A percentile compares a stretch with the other conserved stretches of the same genome.
Evolutionary conservation across 164 flowering plant species (phyloP).

Genomic region (Dillenia turbinata): DNA sequence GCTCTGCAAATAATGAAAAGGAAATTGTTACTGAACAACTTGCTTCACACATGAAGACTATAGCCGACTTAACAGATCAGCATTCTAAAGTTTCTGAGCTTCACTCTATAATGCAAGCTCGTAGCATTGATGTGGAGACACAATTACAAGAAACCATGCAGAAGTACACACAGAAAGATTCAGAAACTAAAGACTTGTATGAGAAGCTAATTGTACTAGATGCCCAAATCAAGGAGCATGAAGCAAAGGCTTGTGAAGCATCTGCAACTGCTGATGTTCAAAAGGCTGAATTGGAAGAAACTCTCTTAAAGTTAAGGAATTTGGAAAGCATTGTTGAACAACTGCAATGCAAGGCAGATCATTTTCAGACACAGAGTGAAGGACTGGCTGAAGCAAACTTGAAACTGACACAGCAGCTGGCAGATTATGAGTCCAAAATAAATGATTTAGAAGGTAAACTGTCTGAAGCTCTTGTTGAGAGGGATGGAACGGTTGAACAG

Average conservation of each 20-base stretch:
- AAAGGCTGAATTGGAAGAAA: constrained; percentile 63
- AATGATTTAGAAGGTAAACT: constrained; percentile 43
- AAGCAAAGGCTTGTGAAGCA: constrained; percentile 45
- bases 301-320: constrained; percentile 37
- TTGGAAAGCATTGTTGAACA: constrained; percentile 50
- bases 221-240: constrained; percentile 29
- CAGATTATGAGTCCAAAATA: constrained; percentile 44
- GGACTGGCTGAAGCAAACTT: constrained; percentile 61
- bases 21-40: constrained; percentile 46
- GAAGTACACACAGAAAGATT: constrained; percentile 33
- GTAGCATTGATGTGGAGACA: constrained; percentile 34
- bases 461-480: constrained; percentile 40
- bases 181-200: constrained; percentile 52
- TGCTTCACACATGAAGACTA: constrained; percentile 44
- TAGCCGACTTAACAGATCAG: constrained; percentile 54
- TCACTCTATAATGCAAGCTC: constrained; percentile 42
- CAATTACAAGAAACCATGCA: constrained; percentile 43
- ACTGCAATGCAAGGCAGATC: constrained; percentile 33
- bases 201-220: constrained; percentile 49
- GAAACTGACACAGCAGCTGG: constrained; percentile 62
- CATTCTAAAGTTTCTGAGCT: constrained; percentile 50
- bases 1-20: constrained; percentile 46
- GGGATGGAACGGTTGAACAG: constrained; percentile 44
- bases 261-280: constrained; percentile 32
- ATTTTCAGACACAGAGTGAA: constrained; percentile 45